Evolutionary conservation across 2,329 filamentous ascomycete species (phyloP).

Genomic region (Botrytis sinoallii): DNA sequence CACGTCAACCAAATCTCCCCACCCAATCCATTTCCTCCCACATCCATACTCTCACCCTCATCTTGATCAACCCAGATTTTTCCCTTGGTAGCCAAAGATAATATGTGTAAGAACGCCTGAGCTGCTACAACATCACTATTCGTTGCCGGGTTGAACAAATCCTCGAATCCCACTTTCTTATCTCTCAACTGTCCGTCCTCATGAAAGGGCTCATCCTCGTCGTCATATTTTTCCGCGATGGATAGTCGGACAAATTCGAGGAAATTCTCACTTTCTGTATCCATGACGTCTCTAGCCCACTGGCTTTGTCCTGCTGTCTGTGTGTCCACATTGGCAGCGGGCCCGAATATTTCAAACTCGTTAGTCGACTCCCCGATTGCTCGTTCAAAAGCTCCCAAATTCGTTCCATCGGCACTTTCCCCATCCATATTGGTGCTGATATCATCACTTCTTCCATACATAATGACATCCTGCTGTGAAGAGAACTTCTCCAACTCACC

Average conservation of each 20-base stretch:
- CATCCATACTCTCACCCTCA: conserved; percentile 10
- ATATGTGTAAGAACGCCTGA: conserved; percentile 72
- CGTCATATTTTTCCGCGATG: conserved; percentile 38
- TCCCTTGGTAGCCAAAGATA: conserved; percentile 66
- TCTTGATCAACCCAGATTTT: conserved; percentile 61
- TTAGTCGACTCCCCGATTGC: conserved; percentile 26
- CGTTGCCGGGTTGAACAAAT: conserved; percentile 59
- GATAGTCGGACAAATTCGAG: conserved; percentile 54
- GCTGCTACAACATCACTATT: conserved; percentile 60
- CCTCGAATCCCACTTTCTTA: conserved; percentile 63
- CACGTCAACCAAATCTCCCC: conserved; percentile 16
- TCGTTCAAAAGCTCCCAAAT: neutral
- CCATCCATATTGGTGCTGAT: neutral
- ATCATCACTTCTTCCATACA: conserved; percentile 8
- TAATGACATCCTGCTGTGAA: conserved; percentile 18
- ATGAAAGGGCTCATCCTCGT: conserved; percentile 21
- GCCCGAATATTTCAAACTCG: conserved; percentile 46
- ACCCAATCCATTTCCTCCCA: conserved; percentile 5
- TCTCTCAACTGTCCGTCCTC: conserved; percentile 11
- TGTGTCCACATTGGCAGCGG: conserved; percentile 44
- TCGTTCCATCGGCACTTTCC: neutral
- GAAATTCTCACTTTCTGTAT: conserved; percentile 61
- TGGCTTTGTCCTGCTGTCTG: conserved; percentile 47
- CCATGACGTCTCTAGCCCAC: conserved; percentile 51
- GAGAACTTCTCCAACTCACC: conserved; percentile 31